Evolutionary conservation across 768 basidiomycete genomes (phyloP).

Genomic region (Psilocybe sp.): DNA sequence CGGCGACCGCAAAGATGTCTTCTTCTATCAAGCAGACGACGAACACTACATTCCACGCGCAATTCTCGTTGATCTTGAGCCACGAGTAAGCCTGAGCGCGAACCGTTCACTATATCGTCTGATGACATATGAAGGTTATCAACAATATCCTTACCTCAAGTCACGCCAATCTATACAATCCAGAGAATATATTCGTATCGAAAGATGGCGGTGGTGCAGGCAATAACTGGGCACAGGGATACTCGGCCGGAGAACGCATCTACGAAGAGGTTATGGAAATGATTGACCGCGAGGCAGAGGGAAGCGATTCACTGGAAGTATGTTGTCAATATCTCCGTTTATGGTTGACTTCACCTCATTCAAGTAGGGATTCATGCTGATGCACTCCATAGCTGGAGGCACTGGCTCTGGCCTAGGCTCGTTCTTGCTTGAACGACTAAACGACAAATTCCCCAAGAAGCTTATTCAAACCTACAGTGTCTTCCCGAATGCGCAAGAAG

Average conservation of each 20-base stretch:
- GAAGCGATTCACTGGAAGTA: constrained; percentile 95
- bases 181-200: constrained; percentile 94
- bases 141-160: constrained; percentile 89
- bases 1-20: constrained; percentile 97
- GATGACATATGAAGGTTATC: constrained; percentile 66
- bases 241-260: constrained; percentile 82
- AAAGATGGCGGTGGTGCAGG: constrained; percentile 99
- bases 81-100: constrained; percentile 53
- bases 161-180: constrained; percentile 91
- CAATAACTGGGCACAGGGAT: constrained; percentile 98
- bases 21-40: constrained; percentile 99
- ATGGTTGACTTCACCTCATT: constrained; percentile 1
- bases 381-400: constrained; percentile 98
- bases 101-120: not conserved
- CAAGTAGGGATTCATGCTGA: constrained; percentile 91
- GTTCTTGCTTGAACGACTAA: constrained; percentile 93
- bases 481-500: constrained; percentile 90
- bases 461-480: constrained; percentile 99
- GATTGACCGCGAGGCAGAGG: constrained; percentile 97
- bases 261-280: constrained; percentile 99
- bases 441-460: constrained; percentile 98
- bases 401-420: constrained; percentile 98
- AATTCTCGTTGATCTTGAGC: constrained; percentile 94
- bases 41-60: constrained; percentile 98
- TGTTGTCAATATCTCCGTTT: constrained; percentile 9